These are phyloP conservation scores for Prillingera fragicola DNA, from an alignment of 1,284 basidiomycete genomes.

Conservation along the genomic window DNA sequence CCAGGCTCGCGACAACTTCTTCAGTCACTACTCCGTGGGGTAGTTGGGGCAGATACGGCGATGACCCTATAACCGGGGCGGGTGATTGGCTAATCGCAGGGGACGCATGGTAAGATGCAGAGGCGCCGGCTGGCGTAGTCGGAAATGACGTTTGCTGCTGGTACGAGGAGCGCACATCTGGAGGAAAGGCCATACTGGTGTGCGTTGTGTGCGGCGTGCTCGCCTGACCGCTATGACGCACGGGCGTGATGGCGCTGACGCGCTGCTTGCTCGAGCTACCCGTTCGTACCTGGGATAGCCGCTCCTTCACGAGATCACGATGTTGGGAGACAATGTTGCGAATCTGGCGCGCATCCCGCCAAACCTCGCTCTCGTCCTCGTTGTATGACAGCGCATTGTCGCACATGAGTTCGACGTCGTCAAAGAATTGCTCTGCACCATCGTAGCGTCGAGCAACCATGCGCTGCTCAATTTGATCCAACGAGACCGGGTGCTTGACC, in stretches of 20 bases:
- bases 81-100: too few species aligned
- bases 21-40: constrained; percentile 41
- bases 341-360: constrained; percentile 68
- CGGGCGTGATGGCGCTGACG: too few species aligned
- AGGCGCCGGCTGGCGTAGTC: too few species aligned
- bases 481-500: constrained; percentile 76
- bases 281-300: constrained; percentile 8
- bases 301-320: constrained; percentile 13
- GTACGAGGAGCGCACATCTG: too few species aligned
- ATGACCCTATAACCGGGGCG: too few species aligned
- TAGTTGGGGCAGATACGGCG: constrained; percentile 31
- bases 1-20: constrained; percentile 38
- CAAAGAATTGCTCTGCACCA: constrained; percentile 64
- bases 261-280: too few species aligned
- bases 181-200: too few species aligned
- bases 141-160: too few species aligned
- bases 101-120: too few species aligned
- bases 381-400: constrained; percentile 88
- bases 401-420: constrained; percentile 81
- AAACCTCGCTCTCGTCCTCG: constrained; percentile 75
- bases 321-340: constrained; percentile 9
- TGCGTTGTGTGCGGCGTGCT: too few species aligned
- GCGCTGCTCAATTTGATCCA: constrained; percentile 76
- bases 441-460: constrained; percentile 62
- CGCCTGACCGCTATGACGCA: too few species aligned